These are phyloP conservation scores for Pichiaceae sp. DNA, from an alignment of 1,139 yeast genomes.

Conservation along the genomic window DNA sequence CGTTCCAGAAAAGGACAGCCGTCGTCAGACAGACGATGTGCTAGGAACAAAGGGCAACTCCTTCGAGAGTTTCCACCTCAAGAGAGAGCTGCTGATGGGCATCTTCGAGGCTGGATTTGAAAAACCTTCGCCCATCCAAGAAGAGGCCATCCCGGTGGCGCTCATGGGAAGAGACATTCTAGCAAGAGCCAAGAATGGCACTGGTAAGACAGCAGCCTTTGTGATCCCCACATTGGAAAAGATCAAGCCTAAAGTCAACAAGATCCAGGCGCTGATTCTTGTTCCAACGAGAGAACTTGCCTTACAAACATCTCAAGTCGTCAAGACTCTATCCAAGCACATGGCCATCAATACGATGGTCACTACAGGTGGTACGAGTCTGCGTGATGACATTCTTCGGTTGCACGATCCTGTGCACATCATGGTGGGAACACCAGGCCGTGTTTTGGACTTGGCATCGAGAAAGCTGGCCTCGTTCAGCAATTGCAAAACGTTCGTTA, in stretches of 20 bases:
- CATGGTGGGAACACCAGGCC: constrained; percentile 91
- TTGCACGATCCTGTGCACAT: constrained; percentile 86
- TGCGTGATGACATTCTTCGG: constrained; percentile 91
- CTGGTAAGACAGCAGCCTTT: constrained; percentile 97
- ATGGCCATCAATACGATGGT: constrained; percentile 93
- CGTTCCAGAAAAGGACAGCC: constrained; percentile 73
- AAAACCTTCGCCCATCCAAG: constrained; percentile 97
- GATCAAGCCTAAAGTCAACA: constrained; percentile 71
- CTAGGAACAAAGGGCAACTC: constrained; percentile 83
- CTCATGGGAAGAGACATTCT: constrained; percentile 91
- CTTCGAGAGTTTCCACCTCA: constrained; percentile 86
- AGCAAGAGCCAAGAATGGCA: constrained; percentile 98
- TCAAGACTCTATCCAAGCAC: constrained; percentile 94
- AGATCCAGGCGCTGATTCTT: constrained; percentile 73
- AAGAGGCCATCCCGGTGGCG: constrained; percentile 94
- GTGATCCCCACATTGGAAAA: constrained; percentile 75
- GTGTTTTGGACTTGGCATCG: constrained; percentile 90
- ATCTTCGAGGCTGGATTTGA: constrained; percentile 98
- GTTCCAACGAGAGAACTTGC: constrained; percentile 87
- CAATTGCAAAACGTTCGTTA: constrained; percentile 81
- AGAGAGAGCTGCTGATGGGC: constrained; percentile 94
- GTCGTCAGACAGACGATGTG: constrained; percentile 97
- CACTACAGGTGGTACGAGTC: constrained; percentile 95
- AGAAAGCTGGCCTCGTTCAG: constrained; percentile 82
- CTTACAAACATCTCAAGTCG: constrained; percentile 84